Evolutionary conservation across 495 filamentous ascomycete genomes (phyloP).

Genomic region (Lasiosphaeris hirsuta): DNA sequence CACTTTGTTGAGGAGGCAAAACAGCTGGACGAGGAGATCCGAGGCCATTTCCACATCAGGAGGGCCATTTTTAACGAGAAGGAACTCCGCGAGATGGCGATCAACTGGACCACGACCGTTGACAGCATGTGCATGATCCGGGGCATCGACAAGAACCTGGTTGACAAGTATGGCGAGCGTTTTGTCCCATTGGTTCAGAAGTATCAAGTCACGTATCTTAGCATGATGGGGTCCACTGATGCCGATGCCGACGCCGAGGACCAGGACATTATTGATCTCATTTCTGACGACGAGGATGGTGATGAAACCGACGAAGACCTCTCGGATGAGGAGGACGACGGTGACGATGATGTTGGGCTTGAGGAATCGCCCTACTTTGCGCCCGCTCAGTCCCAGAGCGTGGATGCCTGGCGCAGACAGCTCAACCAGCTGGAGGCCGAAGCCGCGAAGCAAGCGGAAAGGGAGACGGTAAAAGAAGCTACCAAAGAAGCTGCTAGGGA

Average conservation of each 20-base stretch:
- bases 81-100: conserved; percentile 78
- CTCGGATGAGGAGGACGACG: no score
- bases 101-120: conserved; percentile 60
- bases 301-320: no score
- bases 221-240: conserved; percentile 45
- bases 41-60: conserved; percentile 59
- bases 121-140: conserved; percentile 63
- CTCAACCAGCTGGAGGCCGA: no score
- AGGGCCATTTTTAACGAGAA: conserved; percentile 73
- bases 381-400: no score
- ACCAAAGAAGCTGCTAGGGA: no score
- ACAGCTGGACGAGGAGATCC: conserved; percentile 59
- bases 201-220: conserved; percentile 54
- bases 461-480: no score
- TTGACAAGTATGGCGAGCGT: conserved; percentile 61
- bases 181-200: conserved; percentile 64
- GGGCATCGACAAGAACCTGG: conserved; percentile 66
- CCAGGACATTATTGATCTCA: conserved; percentile 17
- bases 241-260: conserved; percentile 24
- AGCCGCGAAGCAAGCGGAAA: no score
- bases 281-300: no score
- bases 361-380: no score
- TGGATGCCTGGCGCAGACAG: no score
- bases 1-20: conserved; percentile 72
- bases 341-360: no score